phyloP scores from a whole-genome alignment of 2,329 filamentous ascomycete genomes.

The Fusarium tjaetaba region DNA sequence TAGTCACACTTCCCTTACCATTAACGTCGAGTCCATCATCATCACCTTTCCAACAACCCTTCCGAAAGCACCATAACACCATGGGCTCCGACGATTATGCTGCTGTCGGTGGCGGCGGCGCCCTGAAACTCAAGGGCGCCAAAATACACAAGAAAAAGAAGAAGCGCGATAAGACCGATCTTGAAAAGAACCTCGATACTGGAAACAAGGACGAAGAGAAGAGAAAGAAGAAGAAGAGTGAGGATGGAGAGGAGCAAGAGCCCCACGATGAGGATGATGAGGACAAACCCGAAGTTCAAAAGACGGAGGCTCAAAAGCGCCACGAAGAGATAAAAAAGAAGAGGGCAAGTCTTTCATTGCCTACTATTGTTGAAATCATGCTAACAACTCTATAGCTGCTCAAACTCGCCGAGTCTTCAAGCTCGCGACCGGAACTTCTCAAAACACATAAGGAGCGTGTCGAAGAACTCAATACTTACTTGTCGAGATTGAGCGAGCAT shows the following conservation, averaged over 20 bases:
- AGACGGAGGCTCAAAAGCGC: constrained; percentile 85
- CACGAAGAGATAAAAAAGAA: constrained; percentile 85
- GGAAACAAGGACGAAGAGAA: constrained; percentile 35
- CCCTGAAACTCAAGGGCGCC: constrained; percentile 85
- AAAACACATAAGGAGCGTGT: constrained; percentile 98
- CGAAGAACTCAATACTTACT: constrained; percentile 92
- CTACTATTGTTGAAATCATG: not conserved
- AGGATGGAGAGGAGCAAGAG: constrained; percentile 44
- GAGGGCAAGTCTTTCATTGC: constrained; percentile 65
- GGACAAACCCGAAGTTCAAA: constrained; percentile 54
- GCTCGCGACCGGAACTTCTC: constrained; percentile 75
- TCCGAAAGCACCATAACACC: constrained; percentile 14
- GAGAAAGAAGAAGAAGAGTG: constrained; percentile 36
- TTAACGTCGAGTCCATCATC: constrained; percentile 1
- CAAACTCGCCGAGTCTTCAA: constrained; percentile 73
- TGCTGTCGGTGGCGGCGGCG: constrained; percentile 72
- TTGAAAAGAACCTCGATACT: constrained; percentile 59
- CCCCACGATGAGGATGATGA: constrained; percentile 48
- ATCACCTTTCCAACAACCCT: not conserved
- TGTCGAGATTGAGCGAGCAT: constrained; percentile 92
- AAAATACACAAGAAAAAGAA: constrained; percentile 72
- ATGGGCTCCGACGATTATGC: constrained; percentile 84
- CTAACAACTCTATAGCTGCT: constrained; percentile 68
- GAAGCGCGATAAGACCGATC: constrained; percentile 61
- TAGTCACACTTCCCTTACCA: constrained; percentile 10